Evolutionary conservation across 305 asterid species (phyloP).

Genomic region (Solanum hybrid): DNA sequence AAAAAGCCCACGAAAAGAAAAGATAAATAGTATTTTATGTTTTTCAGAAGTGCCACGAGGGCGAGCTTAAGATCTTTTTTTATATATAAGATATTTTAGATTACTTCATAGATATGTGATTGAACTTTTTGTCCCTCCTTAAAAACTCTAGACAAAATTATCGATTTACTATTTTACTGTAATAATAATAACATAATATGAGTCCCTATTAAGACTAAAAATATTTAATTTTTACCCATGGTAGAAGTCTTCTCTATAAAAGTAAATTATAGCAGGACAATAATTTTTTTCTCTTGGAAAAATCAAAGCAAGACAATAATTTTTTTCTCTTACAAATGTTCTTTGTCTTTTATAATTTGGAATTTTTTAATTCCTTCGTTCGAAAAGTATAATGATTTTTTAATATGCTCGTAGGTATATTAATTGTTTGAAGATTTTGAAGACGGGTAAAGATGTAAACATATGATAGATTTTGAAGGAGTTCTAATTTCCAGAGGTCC

Average conservation of each 20-base stretch:
- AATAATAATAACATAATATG: background rate
- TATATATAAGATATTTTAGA: too few species aligned
- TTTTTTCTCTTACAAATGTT: too few species aligned
- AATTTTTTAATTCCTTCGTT: background rate
- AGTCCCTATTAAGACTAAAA: background rate
- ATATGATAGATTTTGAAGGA: background rate
- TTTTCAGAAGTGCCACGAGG: background rate
- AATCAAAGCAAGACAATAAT: background rate
- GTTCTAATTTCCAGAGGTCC: background rate
- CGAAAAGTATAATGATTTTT: background rate
- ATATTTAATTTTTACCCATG: background rate
- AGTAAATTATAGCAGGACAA: background rate
- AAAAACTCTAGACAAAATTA: too few species aligned
- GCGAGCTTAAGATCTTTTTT: too few species aligned
- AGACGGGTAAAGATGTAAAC: background rate
- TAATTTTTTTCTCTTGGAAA: background rate
- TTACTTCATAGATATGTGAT: background rate
- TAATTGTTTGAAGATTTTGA: background rate
- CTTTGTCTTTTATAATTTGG: too few species aligned
- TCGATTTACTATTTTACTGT: background rate
- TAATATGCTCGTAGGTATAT: background rate
- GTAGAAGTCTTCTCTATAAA: background rate
- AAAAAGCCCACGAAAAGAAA: too few species aligned
- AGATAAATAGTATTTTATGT: background rate
- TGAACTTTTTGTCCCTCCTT: background rate